phyloP scores from a whole-genome alignment of 345 rosid genomes.

The Linum tenue region DNA sequence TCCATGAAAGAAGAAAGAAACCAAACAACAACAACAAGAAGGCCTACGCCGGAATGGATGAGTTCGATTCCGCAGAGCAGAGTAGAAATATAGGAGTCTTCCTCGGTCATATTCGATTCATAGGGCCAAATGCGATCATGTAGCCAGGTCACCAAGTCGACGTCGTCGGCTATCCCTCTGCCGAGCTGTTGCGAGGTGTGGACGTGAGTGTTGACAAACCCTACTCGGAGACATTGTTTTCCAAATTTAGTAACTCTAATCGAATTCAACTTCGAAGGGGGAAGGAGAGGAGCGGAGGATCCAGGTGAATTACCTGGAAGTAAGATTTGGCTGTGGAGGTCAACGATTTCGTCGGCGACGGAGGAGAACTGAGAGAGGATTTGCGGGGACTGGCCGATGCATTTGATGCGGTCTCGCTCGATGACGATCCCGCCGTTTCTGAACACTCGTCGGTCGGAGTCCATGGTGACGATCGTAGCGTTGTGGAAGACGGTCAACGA shows the following conservation, averaged over 20 bases:
- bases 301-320: constrained; percentile 38
- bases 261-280: neutral
- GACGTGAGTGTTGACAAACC: constrained; percentile 58
- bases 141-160: constrained; percentile 55
- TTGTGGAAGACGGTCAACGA: constrained; percentile 28
- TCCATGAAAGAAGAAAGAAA: neutral
- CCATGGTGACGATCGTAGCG: constrained; percentile 50
- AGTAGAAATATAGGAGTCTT: constrained; percentile 55
- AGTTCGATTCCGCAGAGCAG: constrained; percentile 62
- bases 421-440: constrained; percentile 43
- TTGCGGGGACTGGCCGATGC: constrained; percentile 43
- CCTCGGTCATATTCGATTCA: constrained; percentile 54
- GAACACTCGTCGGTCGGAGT: constrained; percentile 33
- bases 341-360: constrained; percentile 27
- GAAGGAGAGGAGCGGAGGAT: neutral
- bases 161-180: constrained; percentile 66
- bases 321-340: constrained; percentile 45
- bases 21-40: no score
- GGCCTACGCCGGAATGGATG: constrained; percentile 54
- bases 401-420: constrained; percentile 36
- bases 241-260: neutral
- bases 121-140: constrained; percentile 67
- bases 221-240: constrained; percentile 11
- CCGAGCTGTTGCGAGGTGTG: constrained; percentile 67
- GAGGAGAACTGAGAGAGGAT: constrained; percentile 33